phyloP scores from a whole-genome alignment of 768 basidiomycete species.

The Collybiopsis luxurians region DNA sequence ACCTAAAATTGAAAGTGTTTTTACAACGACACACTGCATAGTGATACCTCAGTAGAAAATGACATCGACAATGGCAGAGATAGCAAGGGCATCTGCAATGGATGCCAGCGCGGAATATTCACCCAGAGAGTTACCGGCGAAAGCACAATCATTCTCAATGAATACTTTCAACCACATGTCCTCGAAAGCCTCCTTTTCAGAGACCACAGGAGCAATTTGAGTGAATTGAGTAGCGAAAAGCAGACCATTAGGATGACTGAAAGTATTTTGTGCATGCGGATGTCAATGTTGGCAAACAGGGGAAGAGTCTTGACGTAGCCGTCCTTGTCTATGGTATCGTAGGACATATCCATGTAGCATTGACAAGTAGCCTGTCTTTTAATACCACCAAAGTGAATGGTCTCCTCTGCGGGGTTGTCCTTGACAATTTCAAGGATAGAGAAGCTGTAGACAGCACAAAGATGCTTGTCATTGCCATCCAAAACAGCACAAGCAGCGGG shows the following conservation, averaged over 20 bases:
- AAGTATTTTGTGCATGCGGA: too few species aligned
- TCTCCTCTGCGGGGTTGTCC: conserved; percentile 33
- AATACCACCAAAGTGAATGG: too few species aligned
- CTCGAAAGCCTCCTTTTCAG: conserved; percentile 97
- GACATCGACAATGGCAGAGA: conserved; percentile 93
- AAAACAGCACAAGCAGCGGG: too few species aligned
- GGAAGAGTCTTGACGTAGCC: too few species aligned
- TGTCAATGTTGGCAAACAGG: too few species aligned
- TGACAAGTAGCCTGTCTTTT: conserved; percentile 96
- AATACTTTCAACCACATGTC: conserved; percentile 97
- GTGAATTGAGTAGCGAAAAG: conserved; percentile 98
- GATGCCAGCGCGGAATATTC: conserved; percentile 98
- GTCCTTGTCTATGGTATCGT: conserved; percentile 95
- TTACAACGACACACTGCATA: conserved; percentile 99
- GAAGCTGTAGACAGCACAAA: conserved; percentile 23
- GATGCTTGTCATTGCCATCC: conserved; percentile 16
- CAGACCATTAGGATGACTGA: conserved; percentile 87
- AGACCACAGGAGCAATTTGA: conserved; percentile 96
- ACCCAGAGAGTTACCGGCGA: conserved; percentile 97
- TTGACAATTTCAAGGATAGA: conserved; percentile 24
- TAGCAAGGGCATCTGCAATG: conserved; percentile 94
- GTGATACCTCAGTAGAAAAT: conserved; percentile 99
- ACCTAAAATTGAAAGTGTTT: too few species aligned
- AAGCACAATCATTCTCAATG: conserved; percentile 87
- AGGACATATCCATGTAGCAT: conserved; percentile 99